Evolutionary conservation across 768 basidiomycete species (phyloP).

Genomic region (Phallus indusiatus): DNA sequence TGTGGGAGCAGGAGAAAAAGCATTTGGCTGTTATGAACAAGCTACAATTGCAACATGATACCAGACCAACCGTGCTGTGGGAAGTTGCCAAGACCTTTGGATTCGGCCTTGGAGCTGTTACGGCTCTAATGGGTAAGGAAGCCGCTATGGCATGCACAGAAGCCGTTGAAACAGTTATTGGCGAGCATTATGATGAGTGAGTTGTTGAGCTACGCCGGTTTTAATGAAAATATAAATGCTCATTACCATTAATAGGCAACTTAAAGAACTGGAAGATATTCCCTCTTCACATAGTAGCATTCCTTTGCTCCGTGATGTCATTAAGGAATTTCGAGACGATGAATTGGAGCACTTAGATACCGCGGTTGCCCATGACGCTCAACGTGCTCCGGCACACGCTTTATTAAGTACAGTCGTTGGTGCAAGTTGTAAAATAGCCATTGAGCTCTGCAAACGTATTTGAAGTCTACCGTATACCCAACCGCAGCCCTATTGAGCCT

Average conservation of each 20-base stretch:
- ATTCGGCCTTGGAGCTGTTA: slow-evolving; percentile 75
- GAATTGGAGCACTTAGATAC: slow-evolving; percentile 91
- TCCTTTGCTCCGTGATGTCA: slow-evolving; percentile 57
- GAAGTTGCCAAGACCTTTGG: slow-evolving; percentile 83
- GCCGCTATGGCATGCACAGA: slow-evolving; percentile 99
- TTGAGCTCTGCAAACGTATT: slow-evolving; percentile 78
- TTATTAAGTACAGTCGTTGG: slow-evolving; percentile 80
- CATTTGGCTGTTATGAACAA: slow-evolving; percentile 83
- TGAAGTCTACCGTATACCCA: slow-evolving; percentile 24
- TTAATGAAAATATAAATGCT: background rate
- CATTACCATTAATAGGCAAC: slow-evolving; percentile 46
- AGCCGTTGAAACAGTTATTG: slow-evolving; percentile 95
- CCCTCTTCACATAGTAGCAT: slow-evolving; percentile 69
- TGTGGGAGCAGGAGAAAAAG: slow-evolving; percentile 96
- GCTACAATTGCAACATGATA: slow-evolving; percentile 70
- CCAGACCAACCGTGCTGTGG: slow-evolving; percentile 76
- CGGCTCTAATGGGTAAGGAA: slow-evolving; percentile 82
- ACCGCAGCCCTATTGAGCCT: slow-evolving; percentile 15
- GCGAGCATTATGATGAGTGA: slow-evolving; percentile 97
- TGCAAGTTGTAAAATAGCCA: slow-evolving; percentile 80
- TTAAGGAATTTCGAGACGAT: slow-evolving; percentile 85
- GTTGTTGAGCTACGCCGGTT: slow-evolving; percentile 22
- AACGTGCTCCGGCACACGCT: slow-evolving; percentile 86
- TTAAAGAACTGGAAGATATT: slow-evolving; percentile 59
- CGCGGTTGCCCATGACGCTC: slow-evolving; percentile 79